These are phyloP conservation scores for Mycothermus thermophilus DNA, from an alignment of 495 filamentous ascomycete species.

Conservation along the genomic window DNA sequence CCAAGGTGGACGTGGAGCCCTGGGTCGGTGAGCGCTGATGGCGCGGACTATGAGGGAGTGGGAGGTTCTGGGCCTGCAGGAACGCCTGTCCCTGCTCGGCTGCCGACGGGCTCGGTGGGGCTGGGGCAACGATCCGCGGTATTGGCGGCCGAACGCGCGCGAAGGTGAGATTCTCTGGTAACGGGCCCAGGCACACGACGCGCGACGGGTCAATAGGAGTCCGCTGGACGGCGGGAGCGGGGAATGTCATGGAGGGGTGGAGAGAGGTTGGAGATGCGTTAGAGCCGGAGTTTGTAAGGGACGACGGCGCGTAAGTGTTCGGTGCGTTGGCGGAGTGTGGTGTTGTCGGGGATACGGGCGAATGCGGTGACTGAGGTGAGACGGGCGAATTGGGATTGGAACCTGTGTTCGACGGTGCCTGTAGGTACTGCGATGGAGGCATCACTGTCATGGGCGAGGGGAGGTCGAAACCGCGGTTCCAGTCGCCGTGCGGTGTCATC, in stretches of 20 bases:
- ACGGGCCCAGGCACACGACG: constrained; percentile 37
- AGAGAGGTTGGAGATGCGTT: constrained; percentile 19
- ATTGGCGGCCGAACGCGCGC: constrained; percentile 24
- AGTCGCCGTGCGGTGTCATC: constrained; percentile 29
- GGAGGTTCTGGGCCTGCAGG: constrained; percentile 9
- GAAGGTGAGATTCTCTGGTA: constrained; percentile 36
- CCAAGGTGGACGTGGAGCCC: constrained; percentile 32
- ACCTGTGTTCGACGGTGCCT: constrained; percentile 2
- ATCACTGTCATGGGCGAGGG: constrained; percentile 28
- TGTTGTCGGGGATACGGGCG: too few species aligned
- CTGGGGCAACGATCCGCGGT: constrained; percentile 23
- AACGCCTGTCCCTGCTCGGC: constrained; percentile 1
- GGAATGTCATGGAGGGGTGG: constrained; percentile 13
- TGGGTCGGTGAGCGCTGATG: constrained; percentile 10
- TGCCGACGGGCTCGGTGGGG: constrained; percentile 15
- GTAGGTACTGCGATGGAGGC: constrained; percentile 14
- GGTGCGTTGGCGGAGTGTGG: too few species aligned
- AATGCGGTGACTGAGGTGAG: constrained; percentile 19
- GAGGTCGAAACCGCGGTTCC: constrained; percentile 23
- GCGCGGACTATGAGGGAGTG: constrained; percentile 5
- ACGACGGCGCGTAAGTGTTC: constrained; percentile 19
- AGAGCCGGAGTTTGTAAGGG: constrained; percentile 23
- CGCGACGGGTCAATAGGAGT: constrained; percentile 36
- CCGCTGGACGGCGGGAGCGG: constrained; percentile 26
- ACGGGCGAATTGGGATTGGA: constrained; percentile 22